phyloP scores from a whole-genome alignment of 2,329 filamentous ascomycete genomes.

The Lomentospora prolificans region DNA sequence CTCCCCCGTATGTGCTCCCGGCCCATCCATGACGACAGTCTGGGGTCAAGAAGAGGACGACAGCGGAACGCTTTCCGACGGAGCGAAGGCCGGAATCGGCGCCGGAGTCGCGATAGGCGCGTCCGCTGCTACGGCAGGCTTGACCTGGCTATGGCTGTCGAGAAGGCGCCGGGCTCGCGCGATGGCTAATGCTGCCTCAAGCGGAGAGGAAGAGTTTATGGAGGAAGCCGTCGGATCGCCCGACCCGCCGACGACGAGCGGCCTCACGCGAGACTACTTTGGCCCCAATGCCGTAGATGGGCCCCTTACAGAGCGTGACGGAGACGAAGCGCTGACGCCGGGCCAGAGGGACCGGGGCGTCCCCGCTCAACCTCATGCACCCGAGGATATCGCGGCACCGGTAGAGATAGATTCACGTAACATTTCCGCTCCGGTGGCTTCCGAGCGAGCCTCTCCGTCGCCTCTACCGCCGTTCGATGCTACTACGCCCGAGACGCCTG shows the following conservation, averaged over 20 bases:
- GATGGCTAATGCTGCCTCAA: constrained; percentile 10
- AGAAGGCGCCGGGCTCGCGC: constrained; percentile 23
- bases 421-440: constrained; percentile 7
- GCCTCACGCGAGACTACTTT: constrained; percentile 30
- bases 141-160: constrained; percentile 35
- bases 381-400: constrained; percentile 38
- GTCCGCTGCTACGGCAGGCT: constrained; percentile 22
- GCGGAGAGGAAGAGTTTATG: constrained; percentile 21
- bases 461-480: constrained; percentile 9
- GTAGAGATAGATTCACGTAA: constrained; percentile 42
- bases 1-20: constrained; percentile 28
- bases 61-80: constrained; percentile 27
- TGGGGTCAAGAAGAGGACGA: constrained; percentile 18
- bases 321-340: constrained; percentile 20
- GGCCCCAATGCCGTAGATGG: constrained; percentile 33
- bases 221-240: constrained; percentile 19
- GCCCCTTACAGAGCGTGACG: constrained; percentile 32
- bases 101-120: constrained; percentile 39
- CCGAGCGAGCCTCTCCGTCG: not conserved
- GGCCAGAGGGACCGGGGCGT: constrained; percentile 26
- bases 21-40: constrained; percentile 22
- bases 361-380: constrained; percentile 32
- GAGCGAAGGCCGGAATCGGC: constrained; percentile 48
- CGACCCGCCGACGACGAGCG: constrained; percentile 16
- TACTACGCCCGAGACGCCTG: constrained; percentile 15